These are phyloP conservation scores for Panicum virgatum DNA, from an alignment of 202 grass and related monocot genomes.

Conservation along the genomic window DNA sequence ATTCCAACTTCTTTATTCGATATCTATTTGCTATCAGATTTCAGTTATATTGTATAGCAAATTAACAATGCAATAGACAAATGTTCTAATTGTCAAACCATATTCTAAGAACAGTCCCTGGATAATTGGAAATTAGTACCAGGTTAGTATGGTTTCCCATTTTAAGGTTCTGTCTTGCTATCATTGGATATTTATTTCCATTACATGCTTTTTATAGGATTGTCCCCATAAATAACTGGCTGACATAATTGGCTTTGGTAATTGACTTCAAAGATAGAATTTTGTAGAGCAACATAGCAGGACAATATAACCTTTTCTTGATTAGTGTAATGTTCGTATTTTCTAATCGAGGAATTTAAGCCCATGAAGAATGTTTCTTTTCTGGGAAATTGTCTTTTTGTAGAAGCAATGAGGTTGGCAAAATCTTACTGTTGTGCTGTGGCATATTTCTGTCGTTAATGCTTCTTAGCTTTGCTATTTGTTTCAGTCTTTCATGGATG, in stretches of 20 bases:
- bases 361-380: conserved; percentile 3
- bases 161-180: neutral
- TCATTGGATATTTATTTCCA: conserved; percentile 11
- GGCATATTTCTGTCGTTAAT: conserved; percentile 12
- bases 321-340: neutral
- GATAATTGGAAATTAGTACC: neutral
- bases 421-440: neutral
- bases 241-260: neutral
- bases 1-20: neutral
- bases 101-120: neutral
- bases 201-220: neutral
- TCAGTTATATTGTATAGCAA: neutral
- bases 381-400: neutral
- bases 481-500: conserved; percentile 88
- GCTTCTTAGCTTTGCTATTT: conserved; percentile 30
- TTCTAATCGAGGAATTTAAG: neutral
- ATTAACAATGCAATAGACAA: neutral
- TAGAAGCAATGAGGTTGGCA: neutral
- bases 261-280: neutral
- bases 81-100: neutral
- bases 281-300: neutral
- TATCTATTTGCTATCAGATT: conserved; percentile 13
- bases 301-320: neutral
- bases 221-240: neutral
- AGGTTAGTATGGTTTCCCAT: neutral